phyloP scores from a whole-genome alignment of 306 rosid species.

The Quercus ilex region DNA sequence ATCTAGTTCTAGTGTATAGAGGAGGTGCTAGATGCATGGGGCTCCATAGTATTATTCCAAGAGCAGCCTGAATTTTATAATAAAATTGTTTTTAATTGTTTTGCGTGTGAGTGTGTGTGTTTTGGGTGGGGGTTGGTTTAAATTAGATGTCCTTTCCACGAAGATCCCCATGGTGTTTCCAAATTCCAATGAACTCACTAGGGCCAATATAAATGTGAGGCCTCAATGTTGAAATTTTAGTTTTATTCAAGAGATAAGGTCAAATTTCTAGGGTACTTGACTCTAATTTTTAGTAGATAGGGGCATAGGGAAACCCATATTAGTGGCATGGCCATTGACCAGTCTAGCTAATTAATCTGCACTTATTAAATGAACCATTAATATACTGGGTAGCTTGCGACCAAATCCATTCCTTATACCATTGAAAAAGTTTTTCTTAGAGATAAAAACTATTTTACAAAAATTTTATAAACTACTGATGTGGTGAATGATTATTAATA shows the following conservation, averaged over 20 bases:
- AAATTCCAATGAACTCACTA: neutral
- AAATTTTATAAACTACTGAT: no score
- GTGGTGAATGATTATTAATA: no score
- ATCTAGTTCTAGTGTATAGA: neutral
- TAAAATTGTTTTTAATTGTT: neutral
- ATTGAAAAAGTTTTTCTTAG: no score
- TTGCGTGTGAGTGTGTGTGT: neutral
- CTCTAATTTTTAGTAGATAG: neutral
- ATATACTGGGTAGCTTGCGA: neutral
- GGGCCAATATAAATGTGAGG: neutral
- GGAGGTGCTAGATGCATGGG: neutral
- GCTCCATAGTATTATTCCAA: conserved; percentile 11
- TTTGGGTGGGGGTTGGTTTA: neutral
- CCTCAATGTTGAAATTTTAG: neutral
- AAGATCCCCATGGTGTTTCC: conserved; percentile 9
- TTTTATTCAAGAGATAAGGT: neutral
- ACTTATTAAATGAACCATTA: neutral
- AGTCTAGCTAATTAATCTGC: neutral
- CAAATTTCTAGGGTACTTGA: neutral
- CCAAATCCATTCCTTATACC: neutral
- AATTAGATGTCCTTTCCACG: conserved; percentile 17
- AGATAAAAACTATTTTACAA: neutral
- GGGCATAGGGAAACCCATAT: neutral
- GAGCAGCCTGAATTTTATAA: neutral
- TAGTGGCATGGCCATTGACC: neutral